Conservation (phyloP, 2,329 filamentous ascomycete species). For the Colletotrichum eleusines region DNA sequence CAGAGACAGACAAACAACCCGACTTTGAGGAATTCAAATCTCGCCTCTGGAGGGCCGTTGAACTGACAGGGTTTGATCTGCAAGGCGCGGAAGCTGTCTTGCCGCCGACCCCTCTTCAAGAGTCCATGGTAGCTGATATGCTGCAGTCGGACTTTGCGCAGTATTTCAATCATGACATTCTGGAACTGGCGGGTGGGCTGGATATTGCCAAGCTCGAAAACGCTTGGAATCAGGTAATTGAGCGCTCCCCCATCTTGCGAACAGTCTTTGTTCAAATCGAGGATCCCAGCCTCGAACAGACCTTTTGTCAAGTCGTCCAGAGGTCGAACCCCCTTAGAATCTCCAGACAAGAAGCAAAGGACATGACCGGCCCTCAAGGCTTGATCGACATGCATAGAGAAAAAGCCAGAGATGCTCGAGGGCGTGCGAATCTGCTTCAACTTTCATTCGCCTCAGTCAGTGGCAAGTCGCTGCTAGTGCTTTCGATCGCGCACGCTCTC, state of each 20-base stretch:
- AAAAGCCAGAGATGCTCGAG: constrained; percentile 53
- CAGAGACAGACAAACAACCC: constrained; percentile 43
- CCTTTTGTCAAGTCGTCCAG: constrained; percentile 63
- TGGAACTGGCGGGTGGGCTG: constrained; percentile 68
- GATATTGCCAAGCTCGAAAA: constrained; percentile 67
- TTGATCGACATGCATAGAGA: constrained; percentile 54
- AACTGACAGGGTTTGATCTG: constrained; percentile 50
- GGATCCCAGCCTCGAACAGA: constrained; percentile 65
- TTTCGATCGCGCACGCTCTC: constrained; percentile 87
- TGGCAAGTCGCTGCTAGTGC: constrained; percentile 58
- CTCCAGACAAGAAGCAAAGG: constrained; percentile 44
- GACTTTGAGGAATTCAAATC: constrained; percentile 44
- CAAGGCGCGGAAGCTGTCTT: constrained; percentile 68
- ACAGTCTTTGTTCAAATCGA: constrained; percentile 78
- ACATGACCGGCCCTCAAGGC: constrained; percentile 50
- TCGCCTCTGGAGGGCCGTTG: constrained; percentile 55
- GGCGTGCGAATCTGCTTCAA: constrained; percentile 60
- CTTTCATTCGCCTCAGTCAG: constrained; percentile 56
- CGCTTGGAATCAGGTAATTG: constrained; percentile 73
- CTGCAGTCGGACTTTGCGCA: constrained; percentile 76
- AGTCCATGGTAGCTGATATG: constrained; percentile 89
- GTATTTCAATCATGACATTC: constrained; percentile 89
- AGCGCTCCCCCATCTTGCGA: constrained; percentile 76
- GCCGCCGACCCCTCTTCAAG: constrained; percentile 86
- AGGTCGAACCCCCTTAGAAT: constrained; percentile 44